Percentiles rank a stretch among this genome's conserved stretches.
Evolutionary conservation across 306 rosid species (phyloP).

Genomic region (Lagenaria siceraria): DNA sequence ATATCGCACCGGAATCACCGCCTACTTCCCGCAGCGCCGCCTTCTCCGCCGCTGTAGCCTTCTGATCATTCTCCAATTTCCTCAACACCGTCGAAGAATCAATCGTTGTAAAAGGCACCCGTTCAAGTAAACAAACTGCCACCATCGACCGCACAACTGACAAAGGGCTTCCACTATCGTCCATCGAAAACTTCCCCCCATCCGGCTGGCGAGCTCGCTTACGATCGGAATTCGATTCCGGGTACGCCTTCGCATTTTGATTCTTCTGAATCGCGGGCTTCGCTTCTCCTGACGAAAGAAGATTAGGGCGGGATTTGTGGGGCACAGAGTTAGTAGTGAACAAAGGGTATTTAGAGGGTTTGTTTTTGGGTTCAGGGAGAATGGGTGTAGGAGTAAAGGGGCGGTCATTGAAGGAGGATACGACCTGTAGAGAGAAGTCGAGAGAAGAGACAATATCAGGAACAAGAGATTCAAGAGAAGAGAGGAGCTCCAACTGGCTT

Average conservation of each 20-base stretch:
- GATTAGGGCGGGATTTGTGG: conserved; percentile 11
- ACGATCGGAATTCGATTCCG: conserved; percentile 12
- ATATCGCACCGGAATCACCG: conserved; percentile 64
- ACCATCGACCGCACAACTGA: conserved; percentile 73
- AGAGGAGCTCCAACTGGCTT: conserved; percentile 64
- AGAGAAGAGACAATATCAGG: conserved; percentile 66
- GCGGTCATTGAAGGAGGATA: conserved; percentile 65
- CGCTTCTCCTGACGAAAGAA: conserved; percentile 13
- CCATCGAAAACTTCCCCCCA: conserved; percentile 15
- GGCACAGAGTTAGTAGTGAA: conserved; percentile 11
- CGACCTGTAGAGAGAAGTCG: conserved; percentile 70
- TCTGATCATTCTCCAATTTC: conserved; percentile 67
- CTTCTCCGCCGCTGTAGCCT: conserved; percentile 41
- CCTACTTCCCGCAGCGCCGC: conserved; percentile 69
- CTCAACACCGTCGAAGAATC: conserved; percentile 83
- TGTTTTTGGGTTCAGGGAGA: conserved; percentile 40
- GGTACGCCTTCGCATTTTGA: conserved; percentile 16
- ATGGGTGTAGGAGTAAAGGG: conserved; percentile 68
- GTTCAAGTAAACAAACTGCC: conserved; percentile 56
- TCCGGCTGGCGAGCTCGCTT: conserved; percentile 9
- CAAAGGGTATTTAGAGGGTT: conserved; percentile 8
- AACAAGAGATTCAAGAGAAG: conserved; percentile 44
- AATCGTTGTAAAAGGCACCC: conserved; percentile 72
- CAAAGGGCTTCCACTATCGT: conserved; percentile 45
- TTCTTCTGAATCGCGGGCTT: conserved; percentile 15